These are phyloP conservation scores for Fusarium concolor DNA, from an alignment of 2,329 filamentous ascomycete species.

Conservation along the genomic window DNA sequence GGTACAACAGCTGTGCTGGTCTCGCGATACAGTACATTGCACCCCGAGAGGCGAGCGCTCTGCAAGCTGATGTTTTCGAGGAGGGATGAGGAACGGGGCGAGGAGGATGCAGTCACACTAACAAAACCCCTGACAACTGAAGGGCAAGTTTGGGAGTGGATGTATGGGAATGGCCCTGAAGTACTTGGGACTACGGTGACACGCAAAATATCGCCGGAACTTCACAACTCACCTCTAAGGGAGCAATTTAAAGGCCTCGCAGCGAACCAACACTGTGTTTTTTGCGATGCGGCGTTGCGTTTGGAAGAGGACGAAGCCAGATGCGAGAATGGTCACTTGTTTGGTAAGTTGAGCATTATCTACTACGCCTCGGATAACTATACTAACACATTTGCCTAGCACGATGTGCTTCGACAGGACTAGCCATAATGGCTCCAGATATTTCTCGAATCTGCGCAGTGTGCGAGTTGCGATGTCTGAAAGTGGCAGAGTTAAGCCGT, in stretches of 20 bases:
- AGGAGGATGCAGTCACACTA: neutral
- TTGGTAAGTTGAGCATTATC: conserved; percentile 50
- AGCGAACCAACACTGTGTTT: conserved; percentile 57
- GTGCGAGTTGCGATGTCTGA: conserved; percentile 64
- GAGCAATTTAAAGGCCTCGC: conserved; percentile 55
- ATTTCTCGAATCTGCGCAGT: conserved; percentile 66
- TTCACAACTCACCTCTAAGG: conserved; percentile 46
- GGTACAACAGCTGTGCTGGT: conserved; percentile 64
- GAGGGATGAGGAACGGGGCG: conserved; percentile 33
- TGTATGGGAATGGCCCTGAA: conserved; percentile 65
- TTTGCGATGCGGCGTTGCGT: conserved; percentile 56
- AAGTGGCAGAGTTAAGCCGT: conserved; percentile 55
- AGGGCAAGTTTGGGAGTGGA: conserved; percentile 67
- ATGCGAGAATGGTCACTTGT: conserved; percentile 56
- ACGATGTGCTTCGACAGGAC: conserved; percentile 64
- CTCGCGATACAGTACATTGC: conserved; percentile 61
- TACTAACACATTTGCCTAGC: conserved; percentile 49
- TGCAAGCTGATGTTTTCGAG: conserved; percentile 55
- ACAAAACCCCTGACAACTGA: conserved; percentile 58
- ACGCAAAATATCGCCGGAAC: conserved; percentile 27
- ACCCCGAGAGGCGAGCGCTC: conserved; percentile 57
- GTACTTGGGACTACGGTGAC: conserved; percentile 56
- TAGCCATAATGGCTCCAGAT: conserved; percentile 66
- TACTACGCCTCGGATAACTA: no score
- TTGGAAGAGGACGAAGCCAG: conserved; percentile 51